These are phyloP conservation scores for Astrothelium subdiscretum DNA, from an alignment of 495 filamentous ascomycete genomes.

Conservation along the genomic window DNA sequence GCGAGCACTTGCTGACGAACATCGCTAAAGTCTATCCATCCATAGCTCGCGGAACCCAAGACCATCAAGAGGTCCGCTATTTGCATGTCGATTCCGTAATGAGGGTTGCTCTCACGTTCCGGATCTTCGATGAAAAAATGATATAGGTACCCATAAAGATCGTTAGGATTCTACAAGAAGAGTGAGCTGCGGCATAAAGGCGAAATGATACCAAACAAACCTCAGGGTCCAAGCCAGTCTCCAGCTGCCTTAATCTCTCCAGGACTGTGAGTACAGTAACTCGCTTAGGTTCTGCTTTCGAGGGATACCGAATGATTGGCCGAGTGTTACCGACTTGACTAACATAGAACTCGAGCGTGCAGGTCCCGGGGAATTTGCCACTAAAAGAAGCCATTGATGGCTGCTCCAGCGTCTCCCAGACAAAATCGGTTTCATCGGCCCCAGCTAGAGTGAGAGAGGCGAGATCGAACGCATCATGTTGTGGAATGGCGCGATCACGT, in stretches of 20 bases:
- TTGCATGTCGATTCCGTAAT: slow-evolving; percentile 50
- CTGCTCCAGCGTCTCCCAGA: slow-evolving; percentile 56
- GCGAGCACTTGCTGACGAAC: slow-evolving; percentile 54
- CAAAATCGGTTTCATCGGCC: slow-evolving; percentile 27
- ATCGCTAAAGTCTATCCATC: slow-evolving; percentile 58
- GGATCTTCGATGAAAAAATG: slow-evolving; percentile 33
- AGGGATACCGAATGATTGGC: slow-evolving; percentile 37
- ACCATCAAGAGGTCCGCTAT: slow-evolving; percentile 57
- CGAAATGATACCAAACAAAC: slow-evolving; percentile 27
- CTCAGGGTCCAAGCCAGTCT: slow-evolving; percentile 46
- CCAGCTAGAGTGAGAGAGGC: slow-evolving; percentile 25
- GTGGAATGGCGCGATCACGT: slow-evolving; percentile 19
- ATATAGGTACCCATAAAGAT: slow-evolving; percentile 28
- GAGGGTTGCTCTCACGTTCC: slow-evolving; percentile 27
- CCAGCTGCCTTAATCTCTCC: slow-evolving; percentile 43
- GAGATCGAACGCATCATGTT: slow-evolving; percentile 19
- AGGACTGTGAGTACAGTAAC: slow-evolving; percentile 41
- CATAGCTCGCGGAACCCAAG: slow-evolving; percentile 36
- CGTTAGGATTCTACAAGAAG: slow-evolving; percentile 21
- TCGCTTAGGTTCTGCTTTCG: slow-evolving; percentile 40
- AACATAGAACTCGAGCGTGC: slow-evolving; percentile 49
- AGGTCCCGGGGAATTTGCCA: slow-evolving; percentile 45
- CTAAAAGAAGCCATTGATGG: slow-evolving; percentile 50
- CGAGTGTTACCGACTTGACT: slow-evolving; percentile 37
- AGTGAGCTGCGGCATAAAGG: neutral